Base-by-base conservation (phyloP, 2,329 filamentous ascomycete species). In the Neobulgaria alba region DNA sequence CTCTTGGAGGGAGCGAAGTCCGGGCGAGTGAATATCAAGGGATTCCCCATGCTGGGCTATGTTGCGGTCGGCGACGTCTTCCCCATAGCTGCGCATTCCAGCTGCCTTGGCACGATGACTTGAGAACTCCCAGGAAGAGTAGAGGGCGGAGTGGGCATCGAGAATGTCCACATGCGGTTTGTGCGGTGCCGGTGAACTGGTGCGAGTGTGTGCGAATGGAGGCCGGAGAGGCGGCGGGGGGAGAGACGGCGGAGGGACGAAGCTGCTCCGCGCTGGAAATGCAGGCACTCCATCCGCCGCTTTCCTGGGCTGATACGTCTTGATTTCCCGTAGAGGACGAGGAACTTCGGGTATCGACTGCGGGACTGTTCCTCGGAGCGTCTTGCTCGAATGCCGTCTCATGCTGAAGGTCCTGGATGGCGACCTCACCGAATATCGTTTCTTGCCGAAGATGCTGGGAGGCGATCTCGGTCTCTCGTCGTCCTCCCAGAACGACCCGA, bases 41-140 rank as follows among this genome's bases (percentile, higher is more conserved):
- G 10, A 3, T 4, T 17, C 31, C 29, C 42, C 31, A 30, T 29
- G 34, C 3, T 23, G 26, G 2, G 36, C 41, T 21, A 58, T 48
- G 46, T 82, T 82, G 23, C 78, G 66, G 48, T 79, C 75, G 2
- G 75, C 77, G 2, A 81, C 75, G 53, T 80, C 77, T 54, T 82
- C 79, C n/a, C 72, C 77, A 49, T 76, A 79, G 36, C 73, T 68
- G 32, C 67, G 65, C 0, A 63, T 61, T 1, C 74, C 75, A 0
- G 71, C 55, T 1, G 74, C 73, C 40, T 67, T 57, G 2, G 77
- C 51, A 12, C 73, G 64, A 8, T 49, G 62, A 61, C 35, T 61
- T 60, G 67, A 18, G 15, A 62, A 61, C 29, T 64, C 63, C 32
- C 34, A 35, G 12, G 64, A 60, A 0, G 67, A 66, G 19, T 57